A percentile compares a stretch with the other conserved stretches of the same genome.
Conservation (phyloP, 306 rosid genomes). For the Castanopsis chinensis region DNA sequence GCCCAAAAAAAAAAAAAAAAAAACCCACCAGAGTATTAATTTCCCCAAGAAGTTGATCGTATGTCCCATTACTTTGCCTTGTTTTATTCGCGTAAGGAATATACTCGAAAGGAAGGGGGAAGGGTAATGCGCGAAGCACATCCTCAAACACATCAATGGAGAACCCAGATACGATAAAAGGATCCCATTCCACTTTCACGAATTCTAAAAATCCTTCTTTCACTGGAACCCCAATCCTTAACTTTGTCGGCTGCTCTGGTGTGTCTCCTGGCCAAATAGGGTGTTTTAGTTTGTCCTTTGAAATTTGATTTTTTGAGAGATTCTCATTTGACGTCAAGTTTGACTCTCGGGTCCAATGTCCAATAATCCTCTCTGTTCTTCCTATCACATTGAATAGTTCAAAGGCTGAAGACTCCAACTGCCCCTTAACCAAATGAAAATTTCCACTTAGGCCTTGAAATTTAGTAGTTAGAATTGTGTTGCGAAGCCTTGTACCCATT, state of each 20-base stretch:
- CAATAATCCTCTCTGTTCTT: slow-evolving; percentile 22
- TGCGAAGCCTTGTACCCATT: slow-evolving; percentile 6
- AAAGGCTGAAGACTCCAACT: slow-evolving; percentile 23
- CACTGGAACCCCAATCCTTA: slow-evolving; percentile 32
- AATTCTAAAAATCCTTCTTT: slow-evolving; percentile 22
- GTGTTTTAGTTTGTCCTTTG: slow-evolving; percentile 5
- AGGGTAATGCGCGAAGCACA: slow-evolving; percentile 22
- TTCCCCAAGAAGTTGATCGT: slow-evolving; percentile 7
- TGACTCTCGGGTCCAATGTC: slow-evolving; percentile 34
- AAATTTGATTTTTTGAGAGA: too few species aligned
- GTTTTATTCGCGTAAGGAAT: background rate
- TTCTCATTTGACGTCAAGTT: too few species aligned
- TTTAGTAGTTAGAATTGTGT: background rate
- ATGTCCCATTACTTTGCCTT: slow-evolving; percentile 11
- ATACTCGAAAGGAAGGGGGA: slow-evolving; percentile 20
- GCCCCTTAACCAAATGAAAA: slow-evolving; percentile 24
- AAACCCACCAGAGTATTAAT: too few species aligned
- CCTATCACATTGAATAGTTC: slow-evolving; percentile 32
- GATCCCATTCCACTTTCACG: slow-evolving; percentile 11
- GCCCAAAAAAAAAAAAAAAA: too few species aligned
- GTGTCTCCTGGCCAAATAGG: slow-evolving; percentile 53
- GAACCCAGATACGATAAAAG: slow-evolving; percentile 35
- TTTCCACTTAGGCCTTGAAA: slow-evolving; percentile 29
- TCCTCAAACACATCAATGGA: slow-evolving; percentile 24
- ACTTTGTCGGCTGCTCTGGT: too few species aligned